Conservation (phyloP, 352 stramenopile species). For the Phytophthora fragariae region DNA sequence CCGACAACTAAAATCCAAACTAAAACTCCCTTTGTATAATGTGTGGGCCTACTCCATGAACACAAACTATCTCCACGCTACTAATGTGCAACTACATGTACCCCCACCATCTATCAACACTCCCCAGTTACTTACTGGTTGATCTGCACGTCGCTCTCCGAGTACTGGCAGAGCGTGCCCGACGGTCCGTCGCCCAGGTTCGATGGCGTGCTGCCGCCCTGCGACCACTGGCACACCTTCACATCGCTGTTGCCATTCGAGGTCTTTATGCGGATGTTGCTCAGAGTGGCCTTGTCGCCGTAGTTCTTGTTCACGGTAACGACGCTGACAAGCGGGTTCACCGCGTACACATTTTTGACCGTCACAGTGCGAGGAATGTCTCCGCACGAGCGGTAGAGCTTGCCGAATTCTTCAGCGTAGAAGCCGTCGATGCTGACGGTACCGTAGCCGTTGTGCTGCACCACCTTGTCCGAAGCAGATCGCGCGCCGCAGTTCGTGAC, state of each 20-base stretch:
- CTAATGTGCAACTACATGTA: not conserved
- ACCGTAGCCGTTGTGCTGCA: conserved; percentile 41
- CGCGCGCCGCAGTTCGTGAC: conserved; percentile 33
- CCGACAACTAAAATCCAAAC: too few relatives aligned
- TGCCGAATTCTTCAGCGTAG: conserved; percentile 24
- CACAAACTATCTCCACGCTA: too few relatives aligned
- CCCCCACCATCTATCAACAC: not conserved
- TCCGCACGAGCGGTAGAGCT: conserved; percentile 32
- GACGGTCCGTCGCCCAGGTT: conserved; percentile 34
- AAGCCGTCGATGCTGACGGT: conserved; percentile 27
- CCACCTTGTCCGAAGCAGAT: conserved; percentile 50
- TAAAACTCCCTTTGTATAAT: too few relatives aligned
- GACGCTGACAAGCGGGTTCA: conserved; percentile 38
- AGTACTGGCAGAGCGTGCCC: conserved; percentile 31
- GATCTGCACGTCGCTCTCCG: conserved; percentile 28
- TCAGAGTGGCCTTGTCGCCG: conserved; percentile 40
- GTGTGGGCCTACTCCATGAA: too few relatives aligned
- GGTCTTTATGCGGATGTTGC: conserved; percentile 36
- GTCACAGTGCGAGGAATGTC: conserved; percentile 37
- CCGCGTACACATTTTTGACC: conserved; percentile 39
- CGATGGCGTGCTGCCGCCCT: conserved; percentile 25
- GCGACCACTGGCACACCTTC: conserved; percentile 41
- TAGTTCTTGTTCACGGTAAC: conserved; percentile 56
- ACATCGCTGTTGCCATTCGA: conserved; percentile 21
- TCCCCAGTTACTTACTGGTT: conserved; percentile 4